Base-by-base conservation (phyloP, 208 protist species). In the Trypanosoma congolense region DNA sequence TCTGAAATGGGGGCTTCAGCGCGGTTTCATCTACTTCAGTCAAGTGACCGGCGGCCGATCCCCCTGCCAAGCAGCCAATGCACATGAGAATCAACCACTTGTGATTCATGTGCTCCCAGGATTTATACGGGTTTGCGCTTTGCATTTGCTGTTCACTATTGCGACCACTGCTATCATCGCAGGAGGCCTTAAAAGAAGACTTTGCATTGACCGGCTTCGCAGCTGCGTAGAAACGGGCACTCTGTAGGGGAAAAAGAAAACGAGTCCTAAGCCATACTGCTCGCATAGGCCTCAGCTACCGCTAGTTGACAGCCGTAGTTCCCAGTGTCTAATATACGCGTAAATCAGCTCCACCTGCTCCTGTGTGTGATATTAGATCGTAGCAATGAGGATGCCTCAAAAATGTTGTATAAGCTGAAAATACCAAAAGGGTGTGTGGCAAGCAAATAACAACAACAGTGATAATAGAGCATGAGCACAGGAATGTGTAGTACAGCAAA, bases 41-140 rank as follows among this genome's bases (percentile, higher is more conserved):
- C 16, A 82, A 58, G 45, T 77, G 74, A 0, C 85, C 85, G 2
- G 81, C 85, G 0, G 84, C 62, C 44, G 75, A 59, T 14, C 85
- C 85, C 9, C 79, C 81, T 24, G 70, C 72, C 25, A 89, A 74
- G 63, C 85, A 93, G 46, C 79, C 81, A 14, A 76, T 35, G 50
- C 85, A 93, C 82, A 88, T 90, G 19, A 90, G 42, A 26, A 89
- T 56, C 9, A 92, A 70, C 85, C 80, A 92, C 35, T 61, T 85
- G 70, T 92, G 85, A 52, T 69, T 92, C 43, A 92, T 56, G 62
- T 92, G 85, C 54, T 88, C 73, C 81, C 85, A 89, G 30, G 85
- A 92, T 61, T 92, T 92, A 73, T 77, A 92, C 12, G 85, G 85
- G 43, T 92, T 92, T 30, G 85, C 85, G 45, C 81, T 65, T 21